Evolutionary conservation across 2,329 filamentous ascomycete genomes (phyloP).

Genomic region (Colletotrichum higginsianum): DNA sequence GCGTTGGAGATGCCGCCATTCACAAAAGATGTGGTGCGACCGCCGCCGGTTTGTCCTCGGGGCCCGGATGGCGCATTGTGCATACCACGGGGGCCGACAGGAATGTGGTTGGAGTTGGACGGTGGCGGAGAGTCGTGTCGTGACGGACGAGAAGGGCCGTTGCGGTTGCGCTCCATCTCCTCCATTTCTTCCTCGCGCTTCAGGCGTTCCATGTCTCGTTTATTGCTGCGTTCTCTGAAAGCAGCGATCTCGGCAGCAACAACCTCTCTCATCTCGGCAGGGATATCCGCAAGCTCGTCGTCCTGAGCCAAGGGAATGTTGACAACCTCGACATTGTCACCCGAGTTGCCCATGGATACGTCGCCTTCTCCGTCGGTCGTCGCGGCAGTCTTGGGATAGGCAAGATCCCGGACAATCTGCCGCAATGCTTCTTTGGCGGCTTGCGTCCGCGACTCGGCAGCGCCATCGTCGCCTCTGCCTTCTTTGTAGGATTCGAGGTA

Average conservation of each 20-base stretch:
- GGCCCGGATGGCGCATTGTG: conserved; percentile 81
- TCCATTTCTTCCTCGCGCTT: conserved; percentile 94
- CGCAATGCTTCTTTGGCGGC: conserved; percentile 78
- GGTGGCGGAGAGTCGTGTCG: conserved; percentile 81
- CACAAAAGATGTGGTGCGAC: conserved; percentile 79
- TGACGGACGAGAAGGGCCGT: conserved; percentile 73
- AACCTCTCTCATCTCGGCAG: conserved; percentile 94
- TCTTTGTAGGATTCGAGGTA: conserved; percentile 89
- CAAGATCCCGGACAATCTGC: conserved; percentile 78
- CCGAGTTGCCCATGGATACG: conserved; percentile 77
- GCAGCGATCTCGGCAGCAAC: conserved; percentile 95
- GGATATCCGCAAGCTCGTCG: conserved; percentile 95
- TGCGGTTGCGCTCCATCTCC: conserved; percentile 82
- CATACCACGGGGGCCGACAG: conserved; percentile 80
- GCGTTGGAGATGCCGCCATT: conserved; percentile 81
- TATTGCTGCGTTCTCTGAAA: conserved; percentile 92
- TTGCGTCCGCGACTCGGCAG: conserved; percentile 78
- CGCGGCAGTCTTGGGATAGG: conserved; percentile 72
- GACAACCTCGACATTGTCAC: conserved; percentile 84
- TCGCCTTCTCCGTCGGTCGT: conserved; percentile 76
- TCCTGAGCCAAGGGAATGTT: conserved; percentile 91
- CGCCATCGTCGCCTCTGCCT: conserved; percentile 73
- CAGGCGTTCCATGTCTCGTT: conserved; percentile 89
- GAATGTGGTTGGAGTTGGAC: conserved; percentile 78
- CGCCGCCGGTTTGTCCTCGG: conserved; percentile 74